These are phyloP conservation scores for Filosporella fistucella DNA, from an alignment of 495 filamentous ascomycete genomes.

Conservation along the genomic window DNA sequence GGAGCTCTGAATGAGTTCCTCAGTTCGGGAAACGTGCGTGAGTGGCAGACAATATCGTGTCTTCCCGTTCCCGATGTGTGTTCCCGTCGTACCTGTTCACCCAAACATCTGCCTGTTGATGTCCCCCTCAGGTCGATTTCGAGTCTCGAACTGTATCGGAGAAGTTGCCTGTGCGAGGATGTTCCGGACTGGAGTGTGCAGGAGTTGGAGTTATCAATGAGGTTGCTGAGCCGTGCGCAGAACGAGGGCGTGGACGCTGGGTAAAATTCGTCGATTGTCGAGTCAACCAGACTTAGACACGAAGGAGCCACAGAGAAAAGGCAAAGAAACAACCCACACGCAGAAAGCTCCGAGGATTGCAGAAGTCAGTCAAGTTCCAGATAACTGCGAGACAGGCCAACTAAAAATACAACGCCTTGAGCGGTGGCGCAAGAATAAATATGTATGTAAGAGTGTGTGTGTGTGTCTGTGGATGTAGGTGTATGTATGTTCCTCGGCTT, in stretches of 20 bases:
- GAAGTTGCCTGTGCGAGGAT: constrained; percentile 14
- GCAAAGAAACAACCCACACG: neutral
- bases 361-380: too few species aligned
- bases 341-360: neutral
- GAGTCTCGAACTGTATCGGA: neutral
- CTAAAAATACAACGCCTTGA: neutral
- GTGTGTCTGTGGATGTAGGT: neutral
- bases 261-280: constrained; percentile 2
- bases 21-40: constrained; percentile 21
- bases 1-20: constrained; percentile 1
- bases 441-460: neutral
- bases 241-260: neutral
- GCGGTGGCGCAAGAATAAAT: neutral
- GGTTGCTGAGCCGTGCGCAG: constrained; percentile 1
- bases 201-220: constrained; percentile 7
- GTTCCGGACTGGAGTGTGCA: constrained; percentile 10
- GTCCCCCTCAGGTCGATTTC: constrained; percentile 20
- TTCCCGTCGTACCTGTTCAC: constrained; percentile 24
- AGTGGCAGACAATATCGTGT: constrained; percentile 24
- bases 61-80: constrained; percentile 24
- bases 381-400: too few species aligned
- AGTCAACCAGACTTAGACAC: constrained; percentile 4
- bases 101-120: constrained; percentile 22
- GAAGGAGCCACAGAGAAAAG: neutral
- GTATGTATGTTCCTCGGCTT: too few species aligned